Base-by-base conservation (phyloP, 768 basidiomycete genomes). In the Cystofilobasidium capitatum region DNA sequence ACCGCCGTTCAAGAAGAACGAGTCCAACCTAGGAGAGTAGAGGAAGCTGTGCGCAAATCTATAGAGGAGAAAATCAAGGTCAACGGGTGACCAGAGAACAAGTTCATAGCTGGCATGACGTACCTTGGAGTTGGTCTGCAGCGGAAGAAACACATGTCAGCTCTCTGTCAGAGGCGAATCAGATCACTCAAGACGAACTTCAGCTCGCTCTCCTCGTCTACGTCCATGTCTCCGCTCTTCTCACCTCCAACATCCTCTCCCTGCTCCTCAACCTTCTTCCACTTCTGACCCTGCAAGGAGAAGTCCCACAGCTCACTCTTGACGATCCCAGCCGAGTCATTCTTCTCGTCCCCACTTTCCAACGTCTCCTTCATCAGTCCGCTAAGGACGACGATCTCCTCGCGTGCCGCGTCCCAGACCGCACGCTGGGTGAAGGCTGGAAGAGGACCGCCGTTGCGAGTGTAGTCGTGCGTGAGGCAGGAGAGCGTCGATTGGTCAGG, bases 371-470 rank as follows among this genome's bases (percentile, higher is more conserved):
- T 66, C 42, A 47, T 58, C 2, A 66, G 26, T 0, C 65, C 65
- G 16, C 55, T 45, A n/a, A 66, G 57, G 45, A 60, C 40, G 36
- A 66, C 35, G 17, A 66, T 40, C 47, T 66, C 33, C 33, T 60
- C 13, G 22, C 65, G 42, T 7, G 44, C 24, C 22, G 24, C 24
- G 47, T 66, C 65, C 20, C 45, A 29, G 24, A 59, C 39, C 10
- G 58, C 65, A 24, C 65, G 58, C 33, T 59, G 65, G 36, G 65
- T 66, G 45, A 66, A 66, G 4, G 42, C 65, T 7, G 65, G 65
- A 13, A 58, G 44, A 3, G 65, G 65, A 36, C 65, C 65, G 10
- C 51, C 36, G 37, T 35, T 36, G 24, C 35, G 20, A 26, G 33
- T 49, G 58, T 59, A 66, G 58, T 66, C 58, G 22, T 35, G 24